A percentile compares a stretch with the other conserved stretches of the same genome.
Conservation (phyloP, 176 grass and related monocot species). For the Luzula sylvatica region DNA sequence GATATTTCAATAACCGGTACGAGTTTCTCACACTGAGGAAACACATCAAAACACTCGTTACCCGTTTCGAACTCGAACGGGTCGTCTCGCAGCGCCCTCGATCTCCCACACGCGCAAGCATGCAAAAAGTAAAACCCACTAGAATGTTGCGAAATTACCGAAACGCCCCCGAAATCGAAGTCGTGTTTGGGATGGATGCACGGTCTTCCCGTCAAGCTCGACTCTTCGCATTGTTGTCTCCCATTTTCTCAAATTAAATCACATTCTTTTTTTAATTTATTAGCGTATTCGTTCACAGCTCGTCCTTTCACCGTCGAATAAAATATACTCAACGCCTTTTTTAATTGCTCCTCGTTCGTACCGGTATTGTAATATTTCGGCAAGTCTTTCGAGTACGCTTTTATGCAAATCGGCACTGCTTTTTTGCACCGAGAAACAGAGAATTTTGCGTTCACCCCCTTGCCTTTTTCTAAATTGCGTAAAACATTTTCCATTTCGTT, state of each 20-base stretch:
- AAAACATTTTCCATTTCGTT: conserved; percentile 37
- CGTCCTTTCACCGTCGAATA: conserved; percentile 77
- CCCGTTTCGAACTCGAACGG: conserved; percentile 82
- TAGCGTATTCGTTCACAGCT: conserved; percentile 46
- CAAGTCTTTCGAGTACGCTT: conserved; percentile 68
- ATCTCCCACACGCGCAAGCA: conserved; percentile 93
- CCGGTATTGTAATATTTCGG: conserved; percentile 65
- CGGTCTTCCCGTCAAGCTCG: conserved; percentile 73
- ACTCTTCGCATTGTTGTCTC: conserved; percentile 83
- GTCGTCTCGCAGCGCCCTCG: conserved; percentile 63
- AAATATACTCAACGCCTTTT: conserved; percentile 63
- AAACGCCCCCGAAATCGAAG: conserved; percentile 5
- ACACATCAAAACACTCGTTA: conserved; percentile 65
- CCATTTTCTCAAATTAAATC: conserved; percentile 75
- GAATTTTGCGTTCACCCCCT: conserved; percentile 65
- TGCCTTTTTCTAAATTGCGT: conserved; percentile 65
- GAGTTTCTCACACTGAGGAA: conserved; percentile 75
- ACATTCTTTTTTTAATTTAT: conserved; percentile 84
- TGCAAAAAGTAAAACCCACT: conserved; percentile 81
- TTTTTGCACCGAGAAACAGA: conserved; percentile 90
- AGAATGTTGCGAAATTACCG: conserved; percentile 40
- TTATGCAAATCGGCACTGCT: conserved; percentile 65
- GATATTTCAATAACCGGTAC: conserved; percentile 61
- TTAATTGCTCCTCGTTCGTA: conserved; percentile 58
- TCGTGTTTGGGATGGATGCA: conserved; percentile 69